Evolutionary conservation across 441 rosid genomes (phyloP).

Genomic region (Rhodomyrtus psidioides): DNA sequence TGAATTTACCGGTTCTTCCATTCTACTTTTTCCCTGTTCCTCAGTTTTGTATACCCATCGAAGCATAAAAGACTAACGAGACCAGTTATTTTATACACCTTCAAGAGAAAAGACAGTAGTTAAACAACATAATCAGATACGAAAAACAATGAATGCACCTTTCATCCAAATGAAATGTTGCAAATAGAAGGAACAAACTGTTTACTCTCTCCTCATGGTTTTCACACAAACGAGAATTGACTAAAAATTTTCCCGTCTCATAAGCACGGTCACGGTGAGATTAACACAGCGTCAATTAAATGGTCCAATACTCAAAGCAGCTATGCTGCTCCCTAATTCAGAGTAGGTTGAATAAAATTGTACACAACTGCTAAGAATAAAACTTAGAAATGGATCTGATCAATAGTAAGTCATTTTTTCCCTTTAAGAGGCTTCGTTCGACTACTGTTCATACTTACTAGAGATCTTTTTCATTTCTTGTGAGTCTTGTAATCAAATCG

Average conservation of each 20-base stretch:
- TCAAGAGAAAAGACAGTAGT: constrained; percentile 7
- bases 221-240: background rate
- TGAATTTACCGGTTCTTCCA: constrained; percentile 68
- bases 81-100: constrained; percentile 68
- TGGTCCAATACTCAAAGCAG: background rate
- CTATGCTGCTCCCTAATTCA: background rate
- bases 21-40: constrained; percentile 43
- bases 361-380: background rate
- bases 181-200: background rate
- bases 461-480: background rate
- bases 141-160: background rate
- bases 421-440: background rate
- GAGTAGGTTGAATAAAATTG: background rate
- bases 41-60: constrained; percentile 45
- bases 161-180: background rate
- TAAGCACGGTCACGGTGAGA: background rate
- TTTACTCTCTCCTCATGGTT: background rate
- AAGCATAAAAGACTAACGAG: constrained; percentile 37
- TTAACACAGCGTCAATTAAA: background rate
- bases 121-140: background rate
- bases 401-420: background rate
- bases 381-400: background rate
- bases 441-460: background rate
- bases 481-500: background rate
- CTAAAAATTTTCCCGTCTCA: background rate